A percentile compares a stretch with the other conserved stretches of the same genome.
phyloP scores from a whole-genome alignment of 2,329 filamentous ascomycete genomes.

The Ustulina deusta region DNA sequence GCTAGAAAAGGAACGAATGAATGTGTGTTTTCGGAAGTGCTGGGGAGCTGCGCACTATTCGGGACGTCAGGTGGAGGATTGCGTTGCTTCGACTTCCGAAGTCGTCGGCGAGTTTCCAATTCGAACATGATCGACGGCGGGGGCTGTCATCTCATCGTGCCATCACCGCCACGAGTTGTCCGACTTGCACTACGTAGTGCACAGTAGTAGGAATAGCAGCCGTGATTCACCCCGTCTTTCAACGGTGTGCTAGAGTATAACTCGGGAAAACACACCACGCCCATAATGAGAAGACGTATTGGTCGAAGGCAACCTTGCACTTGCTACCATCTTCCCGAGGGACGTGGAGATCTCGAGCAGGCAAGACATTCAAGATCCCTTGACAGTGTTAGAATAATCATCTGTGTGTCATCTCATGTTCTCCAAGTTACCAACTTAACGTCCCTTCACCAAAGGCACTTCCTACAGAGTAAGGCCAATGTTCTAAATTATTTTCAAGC shows the following conservation, averaged over 20 bases:
- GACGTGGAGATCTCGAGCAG: background rate
- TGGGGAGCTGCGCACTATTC: background rate
- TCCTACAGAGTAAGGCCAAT: background rate
- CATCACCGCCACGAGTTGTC: conserved; percentile 13
- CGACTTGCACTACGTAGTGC: conserved; percentile 6
- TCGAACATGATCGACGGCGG: background rate
- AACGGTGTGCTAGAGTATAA: background rate
- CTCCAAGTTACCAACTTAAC: background rate
- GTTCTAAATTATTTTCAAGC: background rate
- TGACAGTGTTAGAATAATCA: background rate
- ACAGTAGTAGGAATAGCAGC: background rate
- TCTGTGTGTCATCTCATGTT: background rate
- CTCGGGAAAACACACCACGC: background rate
- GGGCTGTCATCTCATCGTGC: conserved; percentile 6
- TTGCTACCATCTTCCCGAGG: background rate
- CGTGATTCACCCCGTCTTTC: conserved; percentile 1
- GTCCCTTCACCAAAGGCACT: background rate
- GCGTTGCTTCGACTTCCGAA: conserved; percentile 1
- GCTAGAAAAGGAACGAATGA: conserved; percentile 7
- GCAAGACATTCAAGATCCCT: background rate
- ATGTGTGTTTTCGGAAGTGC: conserved; percentile 10
- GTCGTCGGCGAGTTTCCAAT: conserved; percentile 8
- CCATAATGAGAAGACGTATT: background rate
- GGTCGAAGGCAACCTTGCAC: background rate
- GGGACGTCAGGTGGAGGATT: background rate